Base-by-base conservation (phyloP, 129 eudicot species). In the Helichrysum umbraculigerum region DNA sequence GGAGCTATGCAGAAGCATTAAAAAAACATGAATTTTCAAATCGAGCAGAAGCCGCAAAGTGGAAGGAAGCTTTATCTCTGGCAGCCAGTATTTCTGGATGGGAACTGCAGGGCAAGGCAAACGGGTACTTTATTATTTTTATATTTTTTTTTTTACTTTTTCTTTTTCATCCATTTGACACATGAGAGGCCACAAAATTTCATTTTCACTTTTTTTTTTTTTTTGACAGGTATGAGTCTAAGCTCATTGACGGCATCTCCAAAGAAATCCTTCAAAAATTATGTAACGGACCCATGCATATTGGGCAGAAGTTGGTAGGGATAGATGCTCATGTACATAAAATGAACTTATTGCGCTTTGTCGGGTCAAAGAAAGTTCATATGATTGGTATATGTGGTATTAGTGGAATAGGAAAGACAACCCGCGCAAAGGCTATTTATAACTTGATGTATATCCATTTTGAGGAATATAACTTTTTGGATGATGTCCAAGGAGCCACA, bases 371-470 rank as follows among this genome's bases (percentile, higher is more conserved):
- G 33, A 66, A 66, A 37, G 73, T 66, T 33, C 32, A 76, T 35
- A 66, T 25, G 80, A 52, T 76, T 51, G 80, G 73, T n/a, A 66
- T 76, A 66, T 76, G 80, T 16, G 80, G 80, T 15, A 76, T 76
- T 47, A 51, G 80, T 21, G 80, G 80, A 19, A 51, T 32, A 76
- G 80, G 80, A 51, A 76, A 76, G 56, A 76, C 80, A 34, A 76
- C 73, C 25, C 57, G 66, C 17, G 80, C 73, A 25, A 76, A 52
- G 54, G 72, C 35, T 50, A 66, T 76, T 2, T 76, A 76, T 76
- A 34, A 66, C 66, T 21, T 10, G 29, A 30, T 76, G 73, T 52
- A 54, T 76, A 14, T 34, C 2, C 5, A 66, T 61, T 76, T 20
- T 66, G 72, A 52, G 54, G 50, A 20, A 20, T 32, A 66, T 34